These are phyloP conservation scores for Triadica sebifera DNA, from an alignment of 345 rosid species.

Conservation along the genomic window DNA sequence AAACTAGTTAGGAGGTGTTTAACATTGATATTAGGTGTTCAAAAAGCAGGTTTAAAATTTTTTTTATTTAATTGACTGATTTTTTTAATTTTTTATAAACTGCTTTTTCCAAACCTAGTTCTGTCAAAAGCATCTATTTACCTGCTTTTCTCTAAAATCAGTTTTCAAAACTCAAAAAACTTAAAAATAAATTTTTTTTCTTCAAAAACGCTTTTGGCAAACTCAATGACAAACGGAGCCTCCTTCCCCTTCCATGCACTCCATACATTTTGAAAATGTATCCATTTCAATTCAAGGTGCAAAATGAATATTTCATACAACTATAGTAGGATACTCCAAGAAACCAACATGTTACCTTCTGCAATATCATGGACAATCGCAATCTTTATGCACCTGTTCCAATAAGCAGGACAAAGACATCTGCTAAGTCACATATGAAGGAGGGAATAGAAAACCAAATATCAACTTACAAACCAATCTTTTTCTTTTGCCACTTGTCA, in stretches of 20 bases:
- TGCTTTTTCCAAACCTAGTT: too few species aligned
- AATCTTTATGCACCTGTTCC: constrained; percentile 35
- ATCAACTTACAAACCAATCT: background rate
- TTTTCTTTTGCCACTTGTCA: background rate
- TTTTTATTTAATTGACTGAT: too few species aligned
- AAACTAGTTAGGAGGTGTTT: too few species aligned
- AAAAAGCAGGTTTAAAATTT: too few species aligned
- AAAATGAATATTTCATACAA: background rate
- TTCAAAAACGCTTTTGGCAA: too few species aligned
- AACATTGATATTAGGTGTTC: too few species aligned
- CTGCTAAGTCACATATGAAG: background rate
- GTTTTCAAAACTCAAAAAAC: too few species aligned
- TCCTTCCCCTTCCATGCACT: background rate
- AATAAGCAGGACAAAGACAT: background rate
- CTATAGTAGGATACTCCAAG: background rate
- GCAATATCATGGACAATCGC: constrained; percentile 39
- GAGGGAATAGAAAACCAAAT: background rate
- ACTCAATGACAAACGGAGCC: too few species aligned
- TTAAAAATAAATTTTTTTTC: too few species aligned
- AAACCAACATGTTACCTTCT: constrained; percentile 23
- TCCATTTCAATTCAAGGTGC: background rate
- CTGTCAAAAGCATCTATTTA: too few species aligned
- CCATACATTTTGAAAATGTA: background rate
- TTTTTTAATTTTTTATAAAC: too few species aligned
- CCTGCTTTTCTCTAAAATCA: too few species aligned